Base-by-base conservation (phyloP, 2,329 filamentous ascomycete species). In the Hypocreales sp. region DNA sequence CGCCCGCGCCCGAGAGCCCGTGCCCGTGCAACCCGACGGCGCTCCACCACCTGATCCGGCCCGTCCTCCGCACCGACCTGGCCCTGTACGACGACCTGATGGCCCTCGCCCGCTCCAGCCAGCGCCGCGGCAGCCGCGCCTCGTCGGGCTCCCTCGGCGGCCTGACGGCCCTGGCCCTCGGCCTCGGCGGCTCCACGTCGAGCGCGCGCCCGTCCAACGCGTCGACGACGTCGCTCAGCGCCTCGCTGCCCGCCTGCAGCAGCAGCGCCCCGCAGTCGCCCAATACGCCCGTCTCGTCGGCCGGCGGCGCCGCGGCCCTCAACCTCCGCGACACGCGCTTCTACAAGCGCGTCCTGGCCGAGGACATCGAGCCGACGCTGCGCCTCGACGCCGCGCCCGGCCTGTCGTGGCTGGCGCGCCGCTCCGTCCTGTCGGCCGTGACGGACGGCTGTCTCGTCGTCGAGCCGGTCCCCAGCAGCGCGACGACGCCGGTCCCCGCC, bases 341-440 rank as follows among this genome's bases (percentile, higher is more conserved):
- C 47, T 98, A 87, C 58, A 95, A 95, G 57, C 75, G 90, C 25
- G 76, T 75, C 5, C 54, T 95, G 15, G 66, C 72, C 13, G 90
- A 98, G 50, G 90, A 98, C 45, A 82, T 98, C 31, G 90, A 98
- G 47, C 90, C 90, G 1, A 93, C 90, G 0, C 59, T 98, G 8
- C 75, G 90, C 22, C 67, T 98, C 4, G 90, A 98, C 48, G 67
- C 73, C 3, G 86, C 90, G 0, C 90, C 90, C 0, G 82, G 86
- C 1, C 68, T 98, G 16, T 94, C 84, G 1, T 98, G 90, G 83
- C 67, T 98, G 25, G 84, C 82, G 26, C 78, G 87, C 24, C 75
- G 90, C 31, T 80, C 78, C 5, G 84, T 95, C 5, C 53, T 93
- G 20, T 78, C 68, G 34, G 76, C 83, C 28, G 79, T 98, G 38